Conservation (phyloP, 352 stramenopile genomes). For the Phytophthora nicotianae region DNA sequence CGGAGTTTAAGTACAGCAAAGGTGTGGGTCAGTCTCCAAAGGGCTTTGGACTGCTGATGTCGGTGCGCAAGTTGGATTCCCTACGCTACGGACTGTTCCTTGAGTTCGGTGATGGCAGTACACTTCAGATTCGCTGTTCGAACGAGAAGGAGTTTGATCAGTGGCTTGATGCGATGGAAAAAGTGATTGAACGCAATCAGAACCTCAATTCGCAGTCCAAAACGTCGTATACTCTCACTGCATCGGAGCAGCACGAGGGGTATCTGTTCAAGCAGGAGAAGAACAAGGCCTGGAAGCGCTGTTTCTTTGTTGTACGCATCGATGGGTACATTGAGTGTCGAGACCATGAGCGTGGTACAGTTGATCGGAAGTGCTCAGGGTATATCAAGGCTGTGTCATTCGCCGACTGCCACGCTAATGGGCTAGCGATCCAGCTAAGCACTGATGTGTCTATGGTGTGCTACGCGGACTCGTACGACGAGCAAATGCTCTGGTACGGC, state of each 20-base stretch:
- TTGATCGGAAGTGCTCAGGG: slow-evolving; percentile 60
- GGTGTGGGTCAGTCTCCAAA: slow-evolving; percentile 66
- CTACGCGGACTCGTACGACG: slow-evolving; percentile 81
- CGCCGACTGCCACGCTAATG: slow-evolving; percentile 71
- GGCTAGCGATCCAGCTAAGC: slow-evolving; percentile 72
- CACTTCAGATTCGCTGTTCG: slow-evolving; percentile 55
- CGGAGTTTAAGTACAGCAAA: slow-evolving; percentile 81
- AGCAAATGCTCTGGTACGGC: slow-evolving; percentile 84
- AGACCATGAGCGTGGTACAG: slow-evolving; percentile 43
- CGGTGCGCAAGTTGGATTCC: slow-evolving; percentile 47
- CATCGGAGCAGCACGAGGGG: slow-evolving; percentile 68
- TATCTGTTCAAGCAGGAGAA: slow-evolving; percentile 74
- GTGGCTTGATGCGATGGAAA: slow-evolving; percentile 56
- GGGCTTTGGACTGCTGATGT: slow-evolving; percentile 64
- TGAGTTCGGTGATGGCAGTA: slow-evolving; percentile 49
- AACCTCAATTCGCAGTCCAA: slow-evolving; percentile 58
- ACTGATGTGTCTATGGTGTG: slow-evolving; percentile 68
- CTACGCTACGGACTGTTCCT: slow-evolving; percentile 58
- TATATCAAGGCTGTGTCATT: slow-evolving; percentile 77
- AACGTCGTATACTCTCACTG: slow-evolving; percentile 73
- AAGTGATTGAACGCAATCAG: slow-evolving; percentile 62
- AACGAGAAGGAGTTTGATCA: slow-evolving; percentile 51
- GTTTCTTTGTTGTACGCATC: slow-evolving; percentile 66
- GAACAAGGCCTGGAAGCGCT: slow-evolving; percentile 56
- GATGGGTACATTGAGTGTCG: slow-evolving; percentile 80